Evolutionary conservation across 805 yeast species (phyloP).

Genomic region (Candida nonsorbophila): DNA sequence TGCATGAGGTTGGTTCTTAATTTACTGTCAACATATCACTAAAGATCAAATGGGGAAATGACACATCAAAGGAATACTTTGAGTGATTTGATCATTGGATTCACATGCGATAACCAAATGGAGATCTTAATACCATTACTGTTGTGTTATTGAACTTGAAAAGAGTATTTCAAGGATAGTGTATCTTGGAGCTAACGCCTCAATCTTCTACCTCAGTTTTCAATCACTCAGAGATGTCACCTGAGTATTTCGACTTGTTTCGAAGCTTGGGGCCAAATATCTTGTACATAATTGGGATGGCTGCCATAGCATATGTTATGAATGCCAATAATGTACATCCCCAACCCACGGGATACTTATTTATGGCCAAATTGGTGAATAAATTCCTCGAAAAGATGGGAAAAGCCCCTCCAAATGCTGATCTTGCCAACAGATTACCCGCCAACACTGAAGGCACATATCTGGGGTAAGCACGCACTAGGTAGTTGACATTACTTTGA

Average conservation of each 20-base stretch:
- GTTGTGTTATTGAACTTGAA: too few relatives aligned
- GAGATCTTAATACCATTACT: too few relatives aligned
- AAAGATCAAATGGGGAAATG: too few relatives aligned
- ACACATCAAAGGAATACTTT: too few relatives aligned
- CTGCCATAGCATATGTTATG: conserved; percentile 65
- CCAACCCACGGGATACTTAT: conserved; percentile 53
- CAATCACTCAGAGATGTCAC: too few relatives aligned
- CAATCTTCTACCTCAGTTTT: too few relatives aligned
- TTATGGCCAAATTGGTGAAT: conserved; percentile 45
- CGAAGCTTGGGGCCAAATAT: conserved; percentile 55
- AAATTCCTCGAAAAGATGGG: conserved; percentile 59
- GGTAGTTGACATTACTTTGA: conserved; percentile 46
- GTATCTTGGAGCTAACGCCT: too few relatives aligned
- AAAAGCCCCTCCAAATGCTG: conserved; percentile 47
- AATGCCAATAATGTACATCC: conserved; percentile 60
- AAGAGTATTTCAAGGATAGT: too few relatives aligned
- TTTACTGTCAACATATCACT: too few relatives aligned
- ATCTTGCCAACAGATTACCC: conserved; percentile 45
- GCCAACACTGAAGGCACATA: conserved; percentile 54
- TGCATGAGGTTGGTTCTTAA: too few relatives aligned
- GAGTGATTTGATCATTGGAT: too few relatives aligned
- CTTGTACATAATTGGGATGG: conserved; percentile 66
- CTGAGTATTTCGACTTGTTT: conserved; percentile 47
- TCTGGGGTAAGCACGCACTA: conserved; percentile 42
- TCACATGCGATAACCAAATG: too few relatives aligned